Conservation (phyloP, 2,329 filamentous ascomycete genomes). For the Chrysoporthe austroafricana region DNA sequence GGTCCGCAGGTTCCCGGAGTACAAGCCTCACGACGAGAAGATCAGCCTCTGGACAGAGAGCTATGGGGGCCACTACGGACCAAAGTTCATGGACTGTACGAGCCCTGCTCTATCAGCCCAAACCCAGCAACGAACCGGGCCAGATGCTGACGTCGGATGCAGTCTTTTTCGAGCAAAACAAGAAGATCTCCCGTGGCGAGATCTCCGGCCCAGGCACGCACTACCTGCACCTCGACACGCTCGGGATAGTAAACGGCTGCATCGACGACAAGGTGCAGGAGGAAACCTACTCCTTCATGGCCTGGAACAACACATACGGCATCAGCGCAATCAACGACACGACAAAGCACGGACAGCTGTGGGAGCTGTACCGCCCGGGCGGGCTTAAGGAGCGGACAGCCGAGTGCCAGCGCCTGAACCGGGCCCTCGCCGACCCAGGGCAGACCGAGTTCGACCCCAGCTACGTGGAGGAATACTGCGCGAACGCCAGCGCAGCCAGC, state of each 20-base stretch:
- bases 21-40: conserved; percentile 48
- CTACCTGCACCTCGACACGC: conserved; percentile 29
- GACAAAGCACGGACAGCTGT: conserved; percentile 48
- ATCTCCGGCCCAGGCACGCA: conserved; percentile 25
- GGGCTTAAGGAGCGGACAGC: conserved; percentile 56
- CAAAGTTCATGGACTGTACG: conserved; percentile 40
- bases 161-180: conserved; percentile 32
- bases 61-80: conserved; percentile 45
- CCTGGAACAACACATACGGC: conserved; percentile 51
- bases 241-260: conserved; percentile 27
- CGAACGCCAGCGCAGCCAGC: background rate
- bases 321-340: conserved; percentile 54
- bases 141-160: conserved; percentile 22
- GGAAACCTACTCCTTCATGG: conserved; percentile 21
- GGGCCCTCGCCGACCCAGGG: conserved; percentile 47
- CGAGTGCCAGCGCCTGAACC: conserved; percentile 47
- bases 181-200: conserved; percentile 24
- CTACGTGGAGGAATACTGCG: conserved; percentile 26
- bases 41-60: conserved; percentile 35
- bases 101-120: conserved; percentile 34
- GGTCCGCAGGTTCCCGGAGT: conserved; percentile 47
- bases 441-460: background rate
- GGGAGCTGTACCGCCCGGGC: conserved; percentile 47
- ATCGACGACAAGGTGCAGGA: conserved; percentile 19
- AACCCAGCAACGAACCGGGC: conserved; percentile 28